Evolutionary conservation across 208 protist genomes (phyloP).

Genomic region (Trypanosoma melophagium): DNA sequence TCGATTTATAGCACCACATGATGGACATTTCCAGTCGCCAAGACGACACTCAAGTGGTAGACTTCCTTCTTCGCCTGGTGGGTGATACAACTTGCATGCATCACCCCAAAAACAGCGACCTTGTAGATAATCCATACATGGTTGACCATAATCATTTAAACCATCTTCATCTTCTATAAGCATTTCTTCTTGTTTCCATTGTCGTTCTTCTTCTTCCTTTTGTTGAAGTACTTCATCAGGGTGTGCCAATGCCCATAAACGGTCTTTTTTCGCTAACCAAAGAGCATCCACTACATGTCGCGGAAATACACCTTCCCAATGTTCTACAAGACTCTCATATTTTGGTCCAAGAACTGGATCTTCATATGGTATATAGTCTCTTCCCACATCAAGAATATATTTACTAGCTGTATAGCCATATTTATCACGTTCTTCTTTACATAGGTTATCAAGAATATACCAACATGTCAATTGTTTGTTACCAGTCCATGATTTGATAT

Average conservation of each 20-base stretch:
- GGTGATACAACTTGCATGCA: slow-evolving; percentile 77
- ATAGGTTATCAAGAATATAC: slow-evolving; percentile 90
- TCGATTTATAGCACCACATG: slow-evolving; percentile 90
- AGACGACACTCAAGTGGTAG: slow-evolving; percentile 84
- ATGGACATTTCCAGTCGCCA: slow-evolving; percentile 90
- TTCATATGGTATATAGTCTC: slow-evolving; percentile 90
- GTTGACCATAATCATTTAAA: slow-evolving; percentile 89
- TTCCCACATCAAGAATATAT: slow-evolving; percentile 87
- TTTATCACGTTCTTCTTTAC: slow-evolving; percentile 85
- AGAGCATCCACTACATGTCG: slow-evolving; percentile 83
- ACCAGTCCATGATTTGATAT: slow-evolving; percentile 87
- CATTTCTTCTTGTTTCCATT: slow-evolving; percentile 77
- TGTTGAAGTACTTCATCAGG: slow-evolving; percentile 65
- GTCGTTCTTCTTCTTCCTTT: slow-evolving; percentile 70
- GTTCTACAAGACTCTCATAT: slow-evolving; percentile 90
- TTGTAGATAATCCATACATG: slow-evolving; percentile 92
- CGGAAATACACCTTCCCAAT: slow-evolving; percentile 89
- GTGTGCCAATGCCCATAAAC: slow-evolving; percentile 78
- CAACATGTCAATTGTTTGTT: slow-evolving; percentile 86
- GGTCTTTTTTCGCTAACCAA: slow-evolving; percentile 87
- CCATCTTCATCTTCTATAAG: slow-evolving; percentile 81
- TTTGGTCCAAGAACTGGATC: slow-evolving; percentile 67
- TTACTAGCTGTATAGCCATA: slow-evolving; percentile 82
- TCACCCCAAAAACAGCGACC: slow-evolving; percentile 83
- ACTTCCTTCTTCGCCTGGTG: slow-evolving; percentile 83